Evolutionary conservation across 106 monocot genomes (phyloP), one percentile per base, ranked within the genome.

Genomic region (Dioscorea alata): DNA sequence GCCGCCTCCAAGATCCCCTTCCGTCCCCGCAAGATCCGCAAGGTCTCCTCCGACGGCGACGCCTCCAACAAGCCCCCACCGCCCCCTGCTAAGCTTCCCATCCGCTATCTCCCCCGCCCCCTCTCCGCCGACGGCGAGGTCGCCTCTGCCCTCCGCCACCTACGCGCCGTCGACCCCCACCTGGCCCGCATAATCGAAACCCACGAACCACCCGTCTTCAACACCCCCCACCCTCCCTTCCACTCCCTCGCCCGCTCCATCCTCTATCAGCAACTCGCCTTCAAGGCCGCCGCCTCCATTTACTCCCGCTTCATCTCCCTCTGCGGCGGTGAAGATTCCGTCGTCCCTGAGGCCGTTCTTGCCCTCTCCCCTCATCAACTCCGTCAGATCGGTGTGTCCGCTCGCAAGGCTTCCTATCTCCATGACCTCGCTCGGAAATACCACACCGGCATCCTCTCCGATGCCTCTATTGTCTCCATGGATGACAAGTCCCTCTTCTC

Each of bases 211-310:
- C 89, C 84, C 17, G 20, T 50, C 64, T 86, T 86, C 71, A 76
- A 79, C 16, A 66, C 48, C 63, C 81, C 71, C 53, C 79, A 81
- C 66, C 81, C 81, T 7, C 86, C 86, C 16, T 93, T 93, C 75
- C 93, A 84, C 79, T 81, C 83, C 69, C 89, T 93, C 63, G 73
- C 76, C 50, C 85, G 89, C 64, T 79, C 79, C 69, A 93, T 93
- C 73, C 83, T 89, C 63, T 89, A 86, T 77, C 89, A 93, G 72
- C 93, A 93, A 72, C 81, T 93, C 23, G 88, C 93, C 51, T 81
- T 63, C 78, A 93, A 88, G 83, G 92, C 92, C 31, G 92, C 88
- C 63, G 62, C 85, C 34, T 78, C 92, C 68, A 78, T 93, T 69
- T 89, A 93, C 74, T 59, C 79, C 68, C 81, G 93, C 58, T 93